These are phyloP conservation scores for Evernia prunastri DNA, from an alignment of 495 filamentous ascomycete genomes.

Conservation along the genomic window DNA sequence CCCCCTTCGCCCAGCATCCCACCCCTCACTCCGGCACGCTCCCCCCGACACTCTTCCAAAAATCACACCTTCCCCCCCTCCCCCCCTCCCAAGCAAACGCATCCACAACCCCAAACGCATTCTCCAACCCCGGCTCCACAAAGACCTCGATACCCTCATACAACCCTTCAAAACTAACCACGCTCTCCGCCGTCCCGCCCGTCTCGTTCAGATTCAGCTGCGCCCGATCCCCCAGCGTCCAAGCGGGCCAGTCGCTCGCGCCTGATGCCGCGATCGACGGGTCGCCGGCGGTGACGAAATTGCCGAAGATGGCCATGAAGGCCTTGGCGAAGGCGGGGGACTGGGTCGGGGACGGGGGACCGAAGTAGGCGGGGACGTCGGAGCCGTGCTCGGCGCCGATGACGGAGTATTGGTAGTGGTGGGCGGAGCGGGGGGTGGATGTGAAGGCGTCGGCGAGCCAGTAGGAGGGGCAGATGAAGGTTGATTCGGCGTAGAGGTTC, in stretches of 20 bases:
- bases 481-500: slow-evolving; percentile 56
- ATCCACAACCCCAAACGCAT: slow-evolving; percentile 43
- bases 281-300: slow-evolving; percentile 48
- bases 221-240: slow-evolving; percentile 31
- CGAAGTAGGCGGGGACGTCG: slow-evolving; percentile 51
- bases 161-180: neutral
- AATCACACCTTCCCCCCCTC: slow-evolving; percentile 49
- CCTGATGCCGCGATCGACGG: too few relatives aligned
- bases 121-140: slow-evolving; percentile 40
- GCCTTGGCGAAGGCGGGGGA: slow-evolving; percentile 32
- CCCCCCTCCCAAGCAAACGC: slow-evolving; percentile 51
- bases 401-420: slow-evolving; percentile 57
- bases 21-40: slow-evolving; percentile 36
- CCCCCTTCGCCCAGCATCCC: too few relatives aligned
- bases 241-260: too few relatives aligned
- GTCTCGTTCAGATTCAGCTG: slow-evolving; percentile 51
- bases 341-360: slow-evolving; percentile 27
- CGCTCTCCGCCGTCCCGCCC: slow-evolving; percentile 36
- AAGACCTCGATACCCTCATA: slow-evolving; percentile 26
- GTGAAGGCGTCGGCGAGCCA: slow-evolving; percentile 57
- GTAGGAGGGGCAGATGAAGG: slow-evolving; percentile 55
- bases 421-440: slow-evolving; percentile 34
- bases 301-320: slow-evolving; percentile 37
- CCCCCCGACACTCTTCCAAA: slow-evolving; percentile 46
- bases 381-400: slow-evolving; percentile 49